Base-by-base conservation (phyloP, 2,329 filamentous ascomycete genomes). In the Botryotinia globosa region DNA sequence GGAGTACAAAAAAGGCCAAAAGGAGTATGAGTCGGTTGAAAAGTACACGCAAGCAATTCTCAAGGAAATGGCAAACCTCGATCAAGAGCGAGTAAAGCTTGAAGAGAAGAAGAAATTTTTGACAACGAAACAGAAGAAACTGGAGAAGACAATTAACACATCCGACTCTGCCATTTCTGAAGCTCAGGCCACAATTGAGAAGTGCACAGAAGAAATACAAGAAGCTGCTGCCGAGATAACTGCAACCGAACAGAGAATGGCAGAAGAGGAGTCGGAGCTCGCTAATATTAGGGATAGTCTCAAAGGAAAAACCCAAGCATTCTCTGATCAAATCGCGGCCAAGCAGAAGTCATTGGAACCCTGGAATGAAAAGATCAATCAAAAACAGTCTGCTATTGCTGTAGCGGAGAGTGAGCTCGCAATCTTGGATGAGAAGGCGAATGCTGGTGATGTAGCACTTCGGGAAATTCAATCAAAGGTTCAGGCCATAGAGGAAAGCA, bases 61-160 rank as follows among this genome's bases (percentile, higher is more conserved):
- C 74, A 97, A 97, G 80, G 93, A 98, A 80, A 90, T 96, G 83
- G 90, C 94, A 62, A 95, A 94, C 80, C 94, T 97, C 75, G 97
- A 99, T 80, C 97, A 98, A 80, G 96, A 98, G 80, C 91, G 91
- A 34, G 96, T 99, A 82, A 99, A 99, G 80, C 94, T 97, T 77
- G 95, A 98, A 76, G 97, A 99, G 82, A 98, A 98, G 85, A 91
- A 92, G 81, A 99, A 99, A 81, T 98, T 98, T 82, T 84, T 99
- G 76, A 85, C 88, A 3, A 91, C 91, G 79, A 99, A 99, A 84
- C 91, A 93, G 78, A 97, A 96, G 85, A 99, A 99, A 83, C 87
- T 97, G 22, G 94, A 98, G 77, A 98, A 97, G 84, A 88, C 91
- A 0, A 92, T 96, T 74, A 86, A 90, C 71, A 91, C 90, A 63